These are phyloP conservation scores for Zasmidium angulare DNA, from an alignment of 2,329 filamentous ascomycete genomes.

Conservation along the genomic window DNA sequence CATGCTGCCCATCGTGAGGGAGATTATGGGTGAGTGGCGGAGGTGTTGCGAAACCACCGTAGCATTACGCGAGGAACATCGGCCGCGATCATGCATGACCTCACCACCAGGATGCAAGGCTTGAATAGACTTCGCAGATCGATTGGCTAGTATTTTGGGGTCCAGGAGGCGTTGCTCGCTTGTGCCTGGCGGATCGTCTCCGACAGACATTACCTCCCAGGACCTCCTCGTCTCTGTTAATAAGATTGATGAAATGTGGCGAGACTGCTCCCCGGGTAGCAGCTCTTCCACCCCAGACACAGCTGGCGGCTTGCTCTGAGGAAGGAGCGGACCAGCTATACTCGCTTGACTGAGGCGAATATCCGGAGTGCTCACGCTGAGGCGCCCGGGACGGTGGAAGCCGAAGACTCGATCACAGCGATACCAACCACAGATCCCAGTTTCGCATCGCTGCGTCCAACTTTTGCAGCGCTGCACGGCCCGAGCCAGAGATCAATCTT, in stretches of 20 bases:
- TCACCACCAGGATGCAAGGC: background rate
- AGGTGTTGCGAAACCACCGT: background rate
- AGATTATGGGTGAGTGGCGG: background rate
- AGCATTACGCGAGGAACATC: background rate
- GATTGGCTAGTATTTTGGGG: background rate
- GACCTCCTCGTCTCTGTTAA: background rate
- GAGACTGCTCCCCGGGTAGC: background rate
- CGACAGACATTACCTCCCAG: background rate
- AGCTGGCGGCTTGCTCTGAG: no score
- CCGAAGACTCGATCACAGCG: background rate
- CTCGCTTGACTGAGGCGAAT: background rate
- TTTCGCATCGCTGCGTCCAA: conserved; percentile 2
- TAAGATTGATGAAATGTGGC: background rate
- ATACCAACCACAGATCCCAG: conserved; percentile 1
- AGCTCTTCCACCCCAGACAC: no score
- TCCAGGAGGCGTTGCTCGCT: background rate
- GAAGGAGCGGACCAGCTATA: background rate
- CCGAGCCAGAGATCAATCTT: conserved; percentile 6
- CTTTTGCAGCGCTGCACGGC: background rate
- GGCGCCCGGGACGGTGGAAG: background rate
- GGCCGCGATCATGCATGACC: background rate
- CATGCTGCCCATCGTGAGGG: background rate
- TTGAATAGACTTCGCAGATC: background rate
- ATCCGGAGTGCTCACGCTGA: background rate
- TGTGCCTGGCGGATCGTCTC: background rate